A percentile compares a stretch with the other conserved stretches of the same genome.
Conservation (phyloP, 768 basidiomycete genomes). For the Cantharellus anzutake region DNA sequence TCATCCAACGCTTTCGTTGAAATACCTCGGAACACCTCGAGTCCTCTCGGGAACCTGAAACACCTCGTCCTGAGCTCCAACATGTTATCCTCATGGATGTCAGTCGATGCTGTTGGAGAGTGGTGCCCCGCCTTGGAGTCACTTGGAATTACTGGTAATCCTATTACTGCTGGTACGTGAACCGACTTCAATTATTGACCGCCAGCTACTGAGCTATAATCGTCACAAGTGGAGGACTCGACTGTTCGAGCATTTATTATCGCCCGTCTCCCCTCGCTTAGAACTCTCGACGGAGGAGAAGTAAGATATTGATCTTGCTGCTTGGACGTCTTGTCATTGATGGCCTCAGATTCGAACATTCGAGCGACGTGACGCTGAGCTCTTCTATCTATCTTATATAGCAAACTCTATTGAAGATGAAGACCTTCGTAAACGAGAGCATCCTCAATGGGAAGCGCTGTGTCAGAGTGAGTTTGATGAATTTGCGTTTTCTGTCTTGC, state of each 20-base stretch:
- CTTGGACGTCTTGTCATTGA: constrained; percentile 1
- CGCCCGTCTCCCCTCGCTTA: constrained; percentile 46
- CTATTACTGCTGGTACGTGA: constrained; percentile 36
- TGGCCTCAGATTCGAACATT: constrained; percentile 37
- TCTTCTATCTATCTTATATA: constrained; percentile 34
- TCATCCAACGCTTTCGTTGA: constrained; percentile 36
- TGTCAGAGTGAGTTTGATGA: not conserved
- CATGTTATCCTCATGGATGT: constrained; percentile 34
- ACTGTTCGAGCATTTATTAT: constrained; percentile 41
- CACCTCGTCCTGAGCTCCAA: constrained; percentile 50
- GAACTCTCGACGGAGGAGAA: constrained; percentile 39
- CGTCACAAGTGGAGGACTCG: constrained; percentile 10
- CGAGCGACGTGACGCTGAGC: constrained; percentile 63
- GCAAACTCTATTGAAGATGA: not conserved
- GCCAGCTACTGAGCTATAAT: not conserved
- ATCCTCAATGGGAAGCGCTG: not conserved
- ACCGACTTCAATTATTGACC: not conserved
- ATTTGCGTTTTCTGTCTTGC: not conserved
- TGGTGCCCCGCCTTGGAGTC: constrained; percentile 55
- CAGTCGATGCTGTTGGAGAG: constrained; percentile 39
- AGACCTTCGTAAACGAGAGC: constrained; percentile 9
- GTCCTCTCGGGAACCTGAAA: constrained; percentile 21
- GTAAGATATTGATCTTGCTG: constrained; percentile 22
- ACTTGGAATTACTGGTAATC: constrained; percentile 43
- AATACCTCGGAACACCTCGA: constrained; percentile 22